Evolutionary conservation across 2,329 filamentous ascomycete species (phyloP), one percentile per base, ranked within the genome.

Genomic region (Aciculosporium take): DNA sequence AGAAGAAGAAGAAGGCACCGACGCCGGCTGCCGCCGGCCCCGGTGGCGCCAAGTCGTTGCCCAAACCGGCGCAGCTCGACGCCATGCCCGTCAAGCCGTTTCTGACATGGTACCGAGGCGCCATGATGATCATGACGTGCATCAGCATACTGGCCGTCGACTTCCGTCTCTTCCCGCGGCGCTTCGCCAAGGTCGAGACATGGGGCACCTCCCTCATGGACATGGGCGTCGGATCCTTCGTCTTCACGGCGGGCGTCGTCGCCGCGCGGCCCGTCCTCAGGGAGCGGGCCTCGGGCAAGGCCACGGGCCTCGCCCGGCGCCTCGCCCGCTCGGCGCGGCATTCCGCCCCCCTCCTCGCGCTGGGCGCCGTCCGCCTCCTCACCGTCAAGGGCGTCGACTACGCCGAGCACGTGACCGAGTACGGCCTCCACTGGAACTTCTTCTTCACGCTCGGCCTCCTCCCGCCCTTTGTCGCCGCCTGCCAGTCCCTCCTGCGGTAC

Each of bases 131-230:
- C 39, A 72, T 84, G 49, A 98, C 91, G 7, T 93, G 85, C 55
- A 65, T 91, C 35, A 84, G 86, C 40, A 96, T 98, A 51, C 72
- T 98, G n/a, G 91, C 91, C 13, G 91, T 98, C 39, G 91, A 98
- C 62, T 98, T 98, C 58, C 78, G 72, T 15, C 70, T 95, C 45
- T 98, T 98, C 54, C 91, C 91, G 2, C 77, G 91, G 23, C 81
- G 91, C 25, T 96, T 96, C 58, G 91, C 87, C 43, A 98, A 98
- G 66, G 91, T 94, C 2, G 91, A 98, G 63, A 95, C 85, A n/a
- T 98, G 91, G 86, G 91, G 91, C 41, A 95, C 89, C 1, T 96
- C 89, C n/a, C 66, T 98, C 46, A 98, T 98, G 91, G 91, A 98
- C 58, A 71, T 96, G 53, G 91, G 91, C 37, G 91, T 98, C 37